Conservation (phyloP, 2,329 filamentous ascomycete species). For the Aspergillus clavatus region DNA sequence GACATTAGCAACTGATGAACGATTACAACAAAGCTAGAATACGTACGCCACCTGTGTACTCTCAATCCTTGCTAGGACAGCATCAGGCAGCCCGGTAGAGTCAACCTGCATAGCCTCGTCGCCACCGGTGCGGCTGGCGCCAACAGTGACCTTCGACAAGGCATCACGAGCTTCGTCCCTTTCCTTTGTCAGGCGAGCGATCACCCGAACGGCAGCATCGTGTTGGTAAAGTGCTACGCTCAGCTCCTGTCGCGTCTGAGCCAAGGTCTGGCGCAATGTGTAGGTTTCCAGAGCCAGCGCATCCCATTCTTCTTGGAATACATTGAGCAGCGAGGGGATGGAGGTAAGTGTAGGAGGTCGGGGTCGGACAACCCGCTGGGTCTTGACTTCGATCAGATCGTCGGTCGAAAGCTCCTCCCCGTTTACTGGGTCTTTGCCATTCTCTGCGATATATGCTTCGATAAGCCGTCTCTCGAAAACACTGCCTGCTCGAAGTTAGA, state of each 20-base stretch:
- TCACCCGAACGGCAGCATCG: slow-evolving; percentile 92
- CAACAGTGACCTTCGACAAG: slow-evolving; percentile 76
- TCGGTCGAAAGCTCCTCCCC: slow-evolving; percentile 77
- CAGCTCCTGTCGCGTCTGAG: slow-evolving; percentile 87
- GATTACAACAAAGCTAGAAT: not conserved
- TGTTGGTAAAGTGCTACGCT: slow-evolving; percentile 93
- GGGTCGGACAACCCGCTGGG: slow-evolving; percentile 76
- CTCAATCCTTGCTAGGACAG: slow-evolving; percentile 68
- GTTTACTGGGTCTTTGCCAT: slow-evolving; percentile 87
- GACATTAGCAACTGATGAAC: slow-evolving; percentile 10
- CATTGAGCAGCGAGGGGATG: slow-evolving; percentile 86
- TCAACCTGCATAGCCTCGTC: slow-evolving; percentile 95
- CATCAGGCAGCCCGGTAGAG: slow-evolving; percentile 67
- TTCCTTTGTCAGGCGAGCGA: slow-evolving; percentile 84
- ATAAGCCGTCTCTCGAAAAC: slow-evolving; percentile 94
- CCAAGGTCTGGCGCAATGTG: slow-evolving; percentile 81
- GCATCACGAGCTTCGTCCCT: slow-evolving; percentile 88
- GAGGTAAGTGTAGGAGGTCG: slow-evolving; percentile 91
- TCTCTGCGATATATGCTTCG: slow-evolving; percentile 87
- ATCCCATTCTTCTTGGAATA: slow-evolving; percentile 99
- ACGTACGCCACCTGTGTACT: slow-evolving; percentile 74
- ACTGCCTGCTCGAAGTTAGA: slow-evolving; percentile 56
- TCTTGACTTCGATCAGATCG: slow-evolving; percentile 84
- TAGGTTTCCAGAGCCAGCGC: slow-evolving; percentile 86
- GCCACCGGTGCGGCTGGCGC: slow-evolving; percentile 49